Conservation (phyloP, 345 rosid genomes). For the Cardamine chenopodiifolia region DNA sequence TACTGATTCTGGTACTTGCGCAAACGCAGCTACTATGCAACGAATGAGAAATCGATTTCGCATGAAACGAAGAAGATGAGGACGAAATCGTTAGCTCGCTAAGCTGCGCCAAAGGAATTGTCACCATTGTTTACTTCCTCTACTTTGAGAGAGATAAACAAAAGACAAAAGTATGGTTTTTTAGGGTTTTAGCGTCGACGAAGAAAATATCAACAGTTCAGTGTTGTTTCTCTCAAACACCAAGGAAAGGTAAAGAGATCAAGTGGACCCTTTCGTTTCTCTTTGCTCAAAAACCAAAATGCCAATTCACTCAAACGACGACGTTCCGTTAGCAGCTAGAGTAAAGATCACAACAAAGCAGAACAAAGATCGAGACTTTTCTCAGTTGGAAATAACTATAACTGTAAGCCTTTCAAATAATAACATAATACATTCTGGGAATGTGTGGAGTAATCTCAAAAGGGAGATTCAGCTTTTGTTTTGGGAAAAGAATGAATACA, state of each 20-base stretch:
- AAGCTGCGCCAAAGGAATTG: slow-evolving; percentile 57
- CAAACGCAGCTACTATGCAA: slow-evolving; percentile 35
- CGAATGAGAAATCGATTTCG: slow-evolving; percentile 37
- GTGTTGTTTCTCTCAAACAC: neutral
- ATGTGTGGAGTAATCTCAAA: slow-evolving; percentile 22
- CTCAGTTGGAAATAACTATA: neutral
- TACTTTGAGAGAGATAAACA: neutral
- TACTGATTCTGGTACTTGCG: slow-evolving; percentile 30
- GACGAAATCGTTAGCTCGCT: slow-evolving; percentile 51
- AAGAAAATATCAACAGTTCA: slow-evolving; percentile 33
- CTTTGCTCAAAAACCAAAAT: neutral
- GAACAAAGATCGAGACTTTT: neutral
- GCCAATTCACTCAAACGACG: slow-evolving; percentile 11
- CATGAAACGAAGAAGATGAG: slow-evolving; percentile 43
- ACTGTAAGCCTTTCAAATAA: slow-evolving; percentile 11
- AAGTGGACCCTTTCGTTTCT: slow-evolving; percentile 27
- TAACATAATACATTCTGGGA: slow-evolving; percentile 34
- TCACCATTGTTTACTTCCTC: slow-evolving; percentile 49
- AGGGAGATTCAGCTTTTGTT: slow-evolving; percentile 23
- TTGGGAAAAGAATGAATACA: slow-evolving; percentile 33
- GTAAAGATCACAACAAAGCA: neutral
- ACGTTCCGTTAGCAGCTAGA: neutral
- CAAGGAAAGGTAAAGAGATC: slow-evolving; percentile 19
- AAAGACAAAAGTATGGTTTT: slow-evolving; percentile 17
- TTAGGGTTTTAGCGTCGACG: slow-evolving; percentile 43